Evolutionary conservation across 169 alveolate species (phyloP).

Genomic region (Plasmodium knowlesi): DNA sequence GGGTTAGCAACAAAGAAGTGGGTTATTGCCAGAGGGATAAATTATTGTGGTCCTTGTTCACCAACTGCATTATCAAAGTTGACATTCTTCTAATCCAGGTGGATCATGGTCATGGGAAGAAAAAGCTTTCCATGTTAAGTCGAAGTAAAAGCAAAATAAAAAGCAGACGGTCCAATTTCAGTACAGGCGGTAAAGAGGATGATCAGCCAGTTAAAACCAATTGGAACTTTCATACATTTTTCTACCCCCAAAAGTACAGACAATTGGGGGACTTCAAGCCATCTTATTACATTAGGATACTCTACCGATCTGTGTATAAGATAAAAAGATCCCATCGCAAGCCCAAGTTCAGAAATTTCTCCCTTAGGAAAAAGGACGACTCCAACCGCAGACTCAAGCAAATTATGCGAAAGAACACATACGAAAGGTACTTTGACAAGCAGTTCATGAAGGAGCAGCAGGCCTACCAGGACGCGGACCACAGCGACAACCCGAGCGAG

Average conservation of each 20-base stretch:
- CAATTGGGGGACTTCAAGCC: constrained; percentile 61
- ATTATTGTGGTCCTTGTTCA: constrained; percentile 58
- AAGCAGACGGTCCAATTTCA: not conserved
- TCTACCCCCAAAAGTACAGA: constrained; percentile 40
- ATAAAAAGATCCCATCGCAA: constrained; percentile 1
- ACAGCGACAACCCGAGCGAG: not conserved
- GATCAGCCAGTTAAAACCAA: not conserved
- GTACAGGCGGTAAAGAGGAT: constrained; percentile 4
- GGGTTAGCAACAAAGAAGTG: constrained; percentile 71
- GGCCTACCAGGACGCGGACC: not conserved
- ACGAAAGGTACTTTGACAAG: constrained; percentile 67
- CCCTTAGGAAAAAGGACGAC: constrained; percentile 24
- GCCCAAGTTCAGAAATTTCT: not conserved
- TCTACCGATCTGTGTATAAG: constrained; percentile 54
- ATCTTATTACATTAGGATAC: constrained; percentile 73
- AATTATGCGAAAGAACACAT: constrained; percentile 30
- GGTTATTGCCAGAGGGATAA: constrained; percentile 71
- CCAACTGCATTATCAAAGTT: constrained; percentile 44
- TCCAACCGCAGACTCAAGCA: constrained; percentile 10
- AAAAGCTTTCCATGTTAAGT: not conserved
- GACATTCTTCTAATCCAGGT: constrained; percentile 49
- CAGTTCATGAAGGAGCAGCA: constrained; percentile 36
- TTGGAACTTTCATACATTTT: constrained; percentile 18
- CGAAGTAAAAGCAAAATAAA: not conserved
- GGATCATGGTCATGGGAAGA: constrained; percentile 32